Evolutionary conservation across 1,139 yeast species (phyloP).

Genomic region (Pichia sp.): DNA sequence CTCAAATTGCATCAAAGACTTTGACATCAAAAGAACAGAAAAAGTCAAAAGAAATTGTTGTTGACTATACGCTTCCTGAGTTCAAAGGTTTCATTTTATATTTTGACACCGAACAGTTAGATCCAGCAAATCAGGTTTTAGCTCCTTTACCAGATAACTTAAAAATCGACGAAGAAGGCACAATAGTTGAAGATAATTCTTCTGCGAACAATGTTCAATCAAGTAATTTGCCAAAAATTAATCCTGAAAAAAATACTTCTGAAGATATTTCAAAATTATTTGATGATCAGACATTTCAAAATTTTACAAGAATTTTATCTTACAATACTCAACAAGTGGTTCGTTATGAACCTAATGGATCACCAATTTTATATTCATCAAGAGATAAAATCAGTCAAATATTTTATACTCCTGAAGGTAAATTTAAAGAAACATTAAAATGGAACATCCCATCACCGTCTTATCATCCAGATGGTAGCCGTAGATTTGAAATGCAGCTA

Average conservation of each 20-base stretch:
- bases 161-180: slow-evolving; percentile 14
- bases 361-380: slow-evolving; percentile 67
- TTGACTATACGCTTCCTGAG: slow-evolving; percentile 33
- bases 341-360: slow-evolving; percentile 71
- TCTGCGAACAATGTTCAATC: slow-evolving; percentile 6
- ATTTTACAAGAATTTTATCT: slow-evolving; percentile 64
- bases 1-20: slow-evolving; percentile 15
- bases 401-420: slow-evolving; percentile 29
- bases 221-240: slow-evolving; percentile 21
- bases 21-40: background rate
- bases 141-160: slow-evolving; percentile 23
- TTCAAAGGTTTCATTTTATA: slow-evolving; percentile 63
- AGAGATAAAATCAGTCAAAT: slow-evolving; percentile 48
- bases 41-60: background rate
- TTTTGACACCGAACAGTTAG: slow-evolving; percentile 47
- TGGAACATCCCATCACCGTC: slow-evolving; percentile 45
- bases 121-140: slow-evolving; percentile 29
- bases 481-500: slow-evolving; percentile 78
- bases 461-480: slow-evolving; percentile 53
- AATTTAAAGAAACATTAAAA: slow-evolving; percentile 24
- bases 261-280: slow-evolving; percentile 45
- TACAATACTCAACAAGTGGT: slow-evolving; percentile 83
- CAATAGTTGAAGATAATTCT: slow-evolving; percentile 12
- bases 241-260: slow-evolving; percentile 24
- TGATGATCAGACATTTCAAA: slow-evolving; percentile 73